These are phyloP conservation scores for Cynanchum wilfordii DNA, from an alignment of 257 asterid genomes.

Conservation along the genomic window DNA sequence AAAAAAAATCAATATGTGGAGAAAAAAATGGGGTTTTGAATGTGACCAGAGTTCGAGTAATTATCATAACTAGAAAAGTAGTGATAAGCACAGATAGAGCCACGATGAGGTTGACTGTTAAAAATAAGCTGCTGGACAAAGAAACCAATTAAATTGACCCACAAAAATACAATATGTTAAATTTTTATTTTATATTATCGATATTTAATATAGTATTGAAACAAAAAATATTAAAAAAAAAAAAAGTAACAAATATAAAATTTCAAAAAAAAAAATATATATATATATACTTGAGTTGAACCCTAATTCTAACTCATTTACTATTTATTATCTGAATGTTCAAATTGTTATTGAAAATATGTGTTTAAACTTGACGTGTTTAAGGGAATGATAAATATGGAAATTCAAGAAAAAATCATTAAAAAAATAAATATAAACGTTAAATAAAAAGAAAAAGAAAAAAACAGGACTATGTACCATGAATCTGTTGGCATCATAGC, in stretches of 20 bases:
- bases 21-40: neutral
- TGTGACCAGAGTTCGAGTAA: constrained; percentile 12
- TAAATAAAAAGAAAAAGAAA: neutral
- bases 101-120: constrained; percentile 27
- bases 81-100: constrained; percentile 1
- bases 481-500: constrained; percentile 46
- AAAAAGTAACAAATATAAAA: no score
- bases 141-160: neutral
- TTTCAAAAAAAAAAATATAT: neutral
- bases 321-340: no score
- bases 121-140: constrained; percentile 25
- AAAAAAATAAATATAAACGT: constrained; percentile 22
- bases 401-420: neutral
- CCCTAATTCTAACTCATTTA: no score
- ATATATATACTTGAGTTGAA: no score
- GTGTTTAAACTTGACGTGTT: no score
- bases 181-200: no score
- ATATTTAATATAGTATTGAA: no score
- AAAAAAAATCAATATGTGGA: neutral
- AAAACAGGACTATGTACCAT: constrained; percentile 39
- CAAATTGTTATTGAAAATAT: no score
- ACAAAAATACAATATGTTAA: neutral
- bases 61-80: neutral
- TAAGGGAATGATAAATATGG: no score
- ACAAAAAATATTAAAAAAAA: no score